These are phyloP conservation scores for Sarocladium oryzae DNA, from an alignment of 2,329 filamentous ascomycete genomes.

Conservation along the genomic window DNA sequence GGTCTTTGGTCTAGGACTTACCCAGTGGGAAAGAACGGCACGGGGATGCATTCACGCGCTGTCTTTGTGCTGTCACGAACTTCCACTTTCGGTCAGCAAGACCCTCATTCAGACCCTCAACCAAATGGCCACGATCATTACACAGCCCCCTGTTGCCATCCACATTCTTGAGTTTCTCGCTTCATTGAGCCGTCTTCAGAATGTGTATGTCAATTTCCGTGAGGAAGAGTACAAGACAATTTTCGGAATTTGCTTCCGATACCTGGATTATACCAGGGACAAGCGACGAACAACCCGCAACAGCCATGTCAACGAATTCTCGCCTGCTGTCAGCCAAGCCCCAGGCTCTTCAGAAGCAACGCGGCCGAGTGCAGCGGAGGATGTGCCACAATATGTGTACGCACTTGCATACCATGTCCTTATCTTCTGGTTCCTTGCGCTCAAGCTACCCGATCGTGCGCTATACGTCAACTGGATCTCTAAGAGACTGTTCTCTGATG, in stretches of 20 bases:
- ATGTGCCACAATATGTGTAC: slow-evolving; percentile 89
- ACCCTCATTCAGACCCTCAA: slow-evolving; percentile 79
- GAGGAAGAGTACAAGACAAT: slow-evolving; percentile 90
- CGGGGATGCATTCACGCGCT: slow-evolving; percentile 93
- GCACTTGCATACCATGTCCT: slow-evolving; percentile 92
- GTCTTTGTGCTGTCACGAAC: slow-evolving; percentile 90
- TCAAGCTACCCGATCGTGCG: slow-evolving; percentile 77
- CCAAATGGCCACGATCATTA: slow-evolving; percentile 94
- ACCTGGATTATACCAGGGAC: slow-evolving; percentile 81
- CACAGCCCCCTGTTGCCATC: slow-evolving; percentile 82
- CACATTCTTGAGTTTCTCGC: slow-evolving; percentile 96
- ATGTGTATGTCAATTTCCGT: slow-evolving; percentile 80
- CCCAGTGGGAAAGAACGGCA: slow-evolving; percentile 76
- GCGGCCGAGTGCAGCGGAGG: slow-evolving; percentile 47
- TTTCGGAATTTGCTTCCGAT: slow-evolving; percentile 91
- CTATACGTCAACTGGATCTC: slow-evolving; percentile 87
- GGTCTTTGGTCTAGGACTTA: slow-evolving; percentile 79
- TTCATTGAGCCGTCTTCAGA: slow-evolving; percentile 74
- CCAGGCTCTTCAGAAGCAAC: slow-evolving; percentile 28
- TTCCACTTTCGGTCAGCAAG: slow-evolving; percentile 81
- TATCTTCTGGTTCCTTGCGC: slow-evolving; percentile 90
- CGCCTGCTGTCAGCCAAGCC: not conserved
- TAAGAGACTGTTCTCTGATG: slow-evolving; percentile 75
- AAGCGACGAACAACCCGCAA: slow-evolving; percentile 43
- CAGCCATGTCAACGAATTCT: slow-evolving; percentile 25